These are phyloP conservation scores for Byssochlamys sp. DNA, from an alignment of 2,329 filamentous ascomycete species.

Conservation along the genomic window DNA sequence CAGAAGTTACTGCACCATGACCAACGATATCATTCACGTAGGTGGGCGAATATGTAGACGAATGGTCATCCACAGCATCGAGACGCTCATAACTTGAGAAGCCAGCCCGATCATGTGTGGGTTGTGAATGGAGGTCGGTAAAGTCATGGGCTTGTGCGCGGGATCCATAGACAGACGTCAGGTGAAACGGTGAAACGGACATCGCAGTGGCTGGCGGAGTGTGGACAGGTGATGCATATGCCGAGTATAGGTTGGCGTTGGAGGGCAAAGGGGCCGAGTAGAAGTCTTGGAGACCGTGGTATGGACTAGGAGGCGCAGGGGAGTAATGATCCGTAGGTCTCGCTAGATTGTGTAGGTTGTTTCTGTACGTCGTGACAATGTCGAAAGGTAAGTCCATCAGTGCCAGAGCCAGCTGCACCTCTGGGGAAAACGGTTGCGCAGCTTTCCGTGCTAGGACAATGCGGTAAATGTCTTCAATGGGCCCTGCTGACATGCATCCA, in stretches of 20 bases:
- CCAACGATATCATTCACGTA: constrained; percentile 26
- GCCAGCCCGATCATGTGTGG: constrained; percentile 20
- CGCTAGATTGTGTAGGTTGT: constrained; percentile 55
- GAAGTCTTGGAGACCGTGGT: constrained; percentile 23
- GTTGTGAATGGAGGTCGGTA: constrained; percentile 27
- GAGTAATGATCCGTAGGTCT: constrained; percentile 28
- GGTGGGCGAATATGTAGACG: constrained; percentile 29
- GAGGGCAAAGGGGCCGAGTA: constrained; percentile 27
- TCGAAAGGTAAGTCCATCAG: constrained; percentile 67
- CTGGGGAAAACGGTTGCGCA: constrained; percentile 47
- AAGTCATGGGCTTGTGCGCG: constrained; percentile 25
- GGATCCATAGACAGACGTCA: constrained; percentile 23
- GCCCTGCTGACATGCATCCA: constrained; percentile 65
- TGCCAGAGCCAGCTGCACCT: constrained; percentile 52
- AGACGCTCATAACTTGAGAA: constrained; percentile 22
- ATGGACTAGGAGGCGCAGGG: constrained; percentile 26
- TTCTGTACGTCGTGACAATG: constrained; percentile 58
- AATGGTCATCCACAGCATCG: constrained; percentile 22
- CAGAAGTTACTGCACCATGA: constrained; percentile 16
- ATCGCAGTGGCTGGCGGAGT: constrained; percentile 30
- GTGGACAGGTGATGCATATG: constrained; percentile 34
- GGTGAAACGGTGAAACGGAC: constrained; percentile 28
- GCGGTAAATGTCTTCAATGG: constrained; percentile 76
- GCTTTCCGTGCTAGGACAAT: constrained; percentile 62
- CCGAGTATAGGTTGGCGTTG: constrained; percentile 26